These are phyloP conservation scores for Anthoceros angustus DNA, from an alignment of 225 moss, liverwort and hornwort genomes.

Conservation along the genomic window DNA sequence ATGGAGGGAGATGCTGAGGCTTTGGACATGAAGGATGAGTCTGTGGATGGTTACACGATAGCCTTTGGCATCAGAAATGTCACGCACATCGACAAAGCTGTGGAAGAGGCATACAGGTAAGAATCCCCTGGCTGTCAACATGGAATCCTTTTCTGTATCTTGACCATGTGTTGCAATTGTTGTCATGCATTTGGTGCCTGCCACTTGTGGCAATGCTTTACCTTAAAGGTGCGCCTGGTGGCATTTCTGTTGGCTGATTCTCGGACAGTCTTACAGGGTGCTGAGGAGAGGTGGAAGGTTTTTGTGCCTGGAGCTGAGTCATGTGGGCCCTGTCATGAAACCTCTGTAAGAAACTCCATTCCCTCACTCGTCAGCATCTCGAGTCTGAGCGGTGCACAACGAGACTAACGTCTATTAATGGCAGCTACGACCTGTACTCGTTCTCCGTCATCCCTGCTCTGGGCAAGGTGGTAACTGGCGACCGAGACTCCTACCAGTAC, in stretches of 20 bases:
- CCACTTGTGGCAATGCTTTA: not conserved
- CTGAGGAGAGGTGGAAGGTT: slow-evolving; percentile 73
- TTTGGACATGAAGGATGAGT: slow-evolving; percentile 50
- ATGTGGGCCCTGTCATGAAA: slow-evolving; percentile 71
- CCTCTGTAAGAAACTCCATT: slow-evolving; percentile 44
- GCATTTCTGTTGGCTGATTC: not conserved
- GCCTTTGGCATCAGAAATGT: slow-evolving; percentile 98
- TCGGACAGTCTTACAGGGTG: slow-evolving; percentile 34
- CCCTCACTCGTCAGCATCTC: not conserved
- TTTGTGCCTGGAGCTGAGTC: slow-evolving; percentile 80
- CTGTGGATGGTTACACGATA: slow-evolving; percentile 84
- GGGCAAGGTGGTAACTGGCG: slow-evolving; percentile 67
- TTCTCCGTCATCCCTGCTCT: slow-evolving; percentile 73
- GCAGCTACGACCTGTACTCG: slow-evolving; percentile 78
- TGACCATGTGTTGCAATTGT: not conserved
- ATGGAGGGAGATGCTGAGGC: slow-evolving; percentile 94
- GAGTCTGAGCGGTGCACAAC: not conserved
- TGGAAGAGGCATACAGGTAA: slow-evolving; percentile 91
- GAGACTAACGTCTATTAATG: not conserved
- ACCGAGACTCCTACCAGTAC: slow-evolving; percentile 84
- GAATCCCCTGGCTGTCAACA: not conserved
- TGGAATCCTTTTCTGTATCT: no score
- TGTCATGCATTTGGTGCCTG: not conserved
- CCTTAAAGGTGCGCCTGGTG: not conserved
- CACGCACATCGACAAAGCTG: slow-evolving; percentile 64